These are phyloP conservation scores for Nitzschia sp. DNA, from an alignment of 108 stramenopile genomes.

Conservation along the genomic window DNA sequence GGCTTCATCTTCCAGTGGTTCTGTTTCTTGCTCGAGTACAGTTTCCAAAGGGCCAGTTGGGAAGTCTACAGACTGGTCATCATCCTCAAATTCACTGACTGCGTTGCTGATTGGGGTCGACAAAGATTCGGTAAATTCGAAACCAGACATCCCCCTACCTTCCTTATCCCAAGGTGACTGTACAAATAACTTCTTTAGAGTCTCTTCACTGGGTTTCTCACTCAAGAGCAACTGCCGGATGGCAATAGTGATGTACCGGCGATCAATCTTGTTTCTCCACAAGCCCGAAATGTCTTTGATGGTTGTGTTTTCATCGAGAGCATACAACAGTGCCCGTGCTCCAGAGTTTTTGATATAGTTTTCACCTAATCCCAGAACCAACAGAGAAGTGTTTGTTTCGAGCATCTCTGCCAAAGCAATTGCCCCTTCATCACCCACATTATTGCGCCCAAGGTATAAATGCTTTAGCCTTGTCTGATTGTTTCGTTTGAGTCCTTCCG, in stretches of 20 bases:
- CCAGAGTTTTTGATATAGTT: constrained; percentile 32
- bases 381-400: constrained; percentile 22
- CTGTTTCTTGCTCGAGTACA: no score
- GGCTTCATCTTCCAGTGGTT: no score
- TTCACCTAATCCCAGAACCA: constrained; percentile 29
- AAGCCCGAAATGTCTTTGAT: constrained; percentile 35
- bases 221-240: constrained; percentile 29
- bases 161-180: constrained; percentile 2
- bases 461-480: constrained; percentile 1
- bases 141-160: background rate
- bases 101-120: constrained; percentile 3
- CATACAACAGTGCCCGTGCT: constrained; percentile 23
- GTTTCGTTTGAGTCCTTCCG: constrained; percentile 14
- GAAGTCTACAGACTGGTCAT: background rate
- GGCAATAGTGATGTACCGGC: constrained; percentile 33
- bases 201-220: background rate
- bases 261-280: constrained; percentile 38
- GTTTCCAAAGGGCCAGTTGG: background rate
- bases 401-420: constrained; percentile 25
- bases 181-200: background rate
- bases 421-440: constrained; percentile 29
- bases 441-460: constrained; percentile 33
- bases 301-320: constrained; percentile 27
- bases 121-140: background rate
- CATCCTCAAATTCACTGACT: constrained; percentile 11